These are phyloP conservation scores for Gracilaria gracilis DNA, from an alignment of 23 red algal genomes.

Conservation along the genomic window DNA sequence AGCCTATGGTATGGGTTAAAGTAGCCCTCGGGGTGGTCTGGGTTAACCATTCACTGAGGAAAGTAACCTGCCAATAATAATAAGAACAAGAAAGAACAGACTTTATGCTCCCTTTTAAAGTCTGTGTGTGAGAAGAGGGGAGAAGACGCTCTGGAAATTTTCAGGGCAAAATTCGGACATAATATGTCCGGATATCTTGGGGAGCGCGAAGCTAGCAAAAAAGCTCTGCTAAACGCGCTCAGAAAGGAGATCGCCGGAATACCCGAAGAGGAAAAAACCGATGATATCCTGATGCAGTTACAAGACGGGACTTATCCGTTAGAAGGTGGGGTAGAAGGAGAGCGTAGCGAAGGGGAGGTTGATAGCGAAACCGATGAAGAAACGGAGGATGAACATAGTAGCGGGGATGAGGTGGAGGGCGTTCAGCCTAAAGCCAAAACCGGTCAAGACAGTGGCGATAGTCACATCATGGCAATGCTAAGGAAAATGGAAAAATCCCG, in stretches of 20 bases:
- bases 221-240: not conserved
- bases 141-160: not conserved
- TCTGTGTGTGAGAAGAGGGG: not conserved
- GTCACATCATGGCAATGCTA: too few species aligned
- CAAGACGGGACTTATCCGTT: not conserved
- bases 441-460: too few species aligned
- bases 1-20: conserved; percentile 4
- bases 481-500: too few species aligned
- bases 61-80: not conserved
- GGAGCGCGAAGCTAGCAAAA: not conserved
- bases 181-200: not conserved
- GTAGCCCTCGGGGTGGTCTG: not conserved
- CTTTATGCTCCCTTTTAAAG: not conserved
- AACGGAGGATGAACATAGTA: too few species aligned
- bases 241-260: not conserved
- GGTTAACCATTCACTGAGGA: not conserved
- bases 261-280: not conserved
- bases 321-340: too few species aligned
- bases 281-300: not conserved
- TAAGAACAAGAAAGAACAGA: not conserved
- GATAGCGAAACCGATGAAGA: too few species aligned
- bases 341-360: too few species aligned
- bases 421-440: too few species aligned
- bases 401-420: too few species aligned
- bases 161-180: not conserved